Conservation (phyloP, 352 stramenopile species). For the Globisporangium cystogenes region DNA sequence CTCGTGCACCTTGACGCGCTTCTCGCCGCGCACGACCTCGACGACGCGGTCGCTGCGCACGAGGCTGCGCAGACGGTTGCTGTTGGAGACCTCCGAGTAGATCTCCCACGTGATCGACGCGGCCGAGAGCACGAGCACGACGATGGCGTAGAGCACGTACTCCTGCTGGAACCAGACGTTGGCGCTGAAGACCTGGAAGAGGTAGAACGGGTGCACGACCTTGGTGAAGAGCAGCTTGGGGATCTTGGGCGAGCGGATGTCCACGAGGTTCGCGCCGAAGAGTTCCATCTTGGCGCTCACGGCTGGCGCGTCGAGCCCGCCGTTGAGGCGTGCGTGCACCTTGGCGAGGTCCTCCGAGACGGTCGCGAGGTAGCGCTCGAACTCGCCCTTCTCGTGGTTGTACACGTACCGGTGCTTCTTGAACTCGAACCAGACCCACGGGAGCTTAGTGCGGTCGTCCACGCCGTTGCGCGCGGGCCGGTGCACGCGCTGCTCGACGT, state of each 20-base stretch:
- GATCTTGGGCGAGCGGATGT: constrained; percentile 28
- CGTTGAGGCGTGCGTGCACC: constrained; percentile 20
- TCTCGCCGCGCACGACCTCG: constrained; percentile 31
- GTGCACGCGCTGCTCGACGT: constrained; percentile 31
- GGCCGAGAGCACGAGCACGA: constrained; percentile 54
- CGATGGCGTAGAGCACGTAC: constrained; percentile 58
- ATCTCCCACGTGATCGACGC: constrained; percentile 68
- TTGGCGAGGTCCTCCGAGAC: constrained; percentile 18
- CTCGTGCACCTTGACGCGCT: constrained; percentile 37
- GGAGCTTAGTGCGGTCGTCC: constrained; percentile 20
- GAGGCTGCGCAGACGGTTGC: constrained; percentile 50
- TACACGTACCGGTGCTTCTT: constrained; percentile 67
- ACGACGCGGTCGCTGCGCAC: constrained; percentile 31
- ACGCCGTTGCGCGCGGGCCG: constrained; percentile 6
- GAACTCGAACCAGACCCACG: constrained; percentile 60
- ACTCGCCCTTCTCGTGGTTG: constrained; percentile 38
- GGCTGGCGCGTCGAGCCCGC: constrained; percentile 16
- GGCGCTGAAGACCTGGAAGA: constrained; percentile 67
- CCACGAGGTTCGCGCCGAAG: constrained; percentile 39
- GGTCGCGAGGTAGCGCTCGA: constrained; percentile 42
- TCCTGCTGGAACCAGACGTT: constrained; percentile 58
- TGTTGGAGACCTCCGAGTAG: constrained; percentile 53
- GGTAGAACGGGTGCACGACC: constrained; percentile 73
- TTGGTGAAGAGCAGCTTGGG: constrained; percentile 45
- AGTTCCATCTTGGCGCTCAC: constrained; percentile 21